A percentile compares a stretch with the other conserved stretches of the same genome.
These are phyloP conservation scores for Lithocarpus polystachyus DNA, from an alignment of 306 rosid species.

Conservation along the genomic window DNA sequence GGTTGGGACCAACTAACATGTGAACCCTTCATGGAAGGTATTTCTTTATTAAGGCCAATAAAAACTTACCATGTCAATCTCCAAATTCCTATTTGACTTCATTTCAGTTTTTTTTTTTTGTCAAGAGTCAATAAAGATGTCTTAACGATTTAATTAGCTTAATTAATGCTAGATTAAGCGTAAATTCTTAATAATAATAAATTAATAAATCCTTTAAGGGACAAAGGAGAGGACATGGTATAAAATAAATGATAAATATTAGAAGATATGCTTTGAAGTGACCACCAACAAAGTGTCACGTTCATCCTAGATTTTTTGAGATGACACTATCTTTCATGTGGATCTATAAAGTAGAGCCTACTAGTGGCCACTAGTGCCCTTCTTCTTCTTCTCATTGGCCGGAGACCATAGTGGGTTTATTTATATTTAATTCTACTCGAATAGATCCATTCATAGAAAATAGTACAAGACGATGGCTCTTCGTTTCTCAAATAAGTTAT, in stretches of 20 bases:
- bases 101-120: not conserved
- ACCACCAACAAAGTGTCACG: slow-evolving; percentile 9
- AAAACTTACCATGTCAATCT: not conserved
- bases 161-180: not conserved
- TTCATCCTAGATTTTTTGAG: slow-evolving; percentile 20
- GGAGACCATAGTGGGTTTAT: not conserved
- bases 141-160: not conserved
- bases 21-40: not conserved
- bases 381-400: not conserved
- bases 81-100: not conserved
- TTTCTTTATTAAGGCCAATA: not conserved
- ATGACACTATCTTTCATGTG: slow-evolving; percentile 48
- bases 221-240: not conserved
- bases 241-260: not conserved
- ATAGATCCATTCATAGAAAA: not conserved
- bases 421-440: not conserved
- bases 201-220: not conserved
- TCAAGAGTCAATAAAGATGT: not conserved
- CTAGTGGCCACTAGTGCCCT: slow-evolving; percentile 29
- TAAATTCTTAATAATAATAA: not conserved
- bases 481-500: not conserved
- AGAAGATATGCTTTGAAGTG: slow-evolving; percentile 6
- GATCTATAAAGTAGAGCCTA: slow-evolving; percentile 43
- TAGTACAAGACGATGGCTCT: not conserved
- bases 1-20: not conserved